Evolutionary conservation across 805 yeast genomes (phyloP).

Genomic region (Spathaspora girioi): DNA sequence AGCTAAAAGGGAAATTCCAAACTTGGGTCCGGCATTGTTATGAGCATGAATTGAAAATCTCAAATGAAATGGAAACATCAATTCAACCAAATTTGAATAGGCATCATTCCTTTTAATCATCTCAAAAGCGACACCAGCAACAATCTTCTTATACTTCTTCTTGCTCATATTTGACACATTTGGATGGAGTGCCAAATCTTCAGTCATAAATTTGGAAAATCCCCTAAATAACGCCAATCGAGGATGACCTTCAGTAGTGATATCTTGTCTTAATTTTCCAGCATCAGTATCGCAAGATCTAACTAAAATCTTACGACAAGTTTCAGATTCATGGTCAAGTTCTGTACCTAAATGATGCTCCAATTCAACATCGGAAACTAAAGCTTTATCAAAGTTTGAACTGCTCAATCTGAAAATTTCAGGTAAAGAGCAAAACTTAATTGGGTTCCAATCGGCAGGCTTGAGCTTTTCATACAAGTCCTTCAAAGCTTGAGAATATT

Average conservation of each 20-base stretch:
- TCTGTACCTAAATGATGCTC: constrained; percentile 31
- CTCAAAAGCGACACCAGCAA: constrained; percentile 55
- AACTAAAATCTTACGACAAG: constrained; percentile 33
- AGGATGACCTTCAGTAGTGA: constrained; percentile 42
- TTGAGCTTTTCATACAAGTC: constrained; percentile 36
- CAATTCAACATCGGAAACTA: constrained; percentile 19
- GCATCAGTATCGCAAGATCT: constrained; percentile 36
- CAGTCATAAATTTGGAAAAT: constrained; percentile 56
- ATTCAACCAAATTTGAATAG: constrained; percentile 58
- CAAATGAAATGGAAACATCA: constrained; percentile 56
- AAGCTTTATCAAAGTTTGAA: constrained; percentile 10
- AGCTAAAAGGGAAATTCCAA: constrained; percentile 49
- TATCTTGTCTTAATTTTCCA: constrained; percentile 30
- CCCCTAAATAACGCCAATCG: constrained; percentile 53
- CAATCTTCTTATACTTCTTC: constrained; percentile 47
- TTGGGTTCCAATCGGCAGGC: constrained; percentile 22
- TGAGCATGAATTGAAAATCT: constrained; percentile 63
- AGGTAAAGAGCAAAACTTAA: constrained; percentile 31
- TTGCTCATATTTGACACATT: constrained; percentile 36
- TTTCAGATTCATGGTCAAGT: constrained; percentile 30
- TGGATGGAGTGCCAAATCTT: constrained; percentile 47
- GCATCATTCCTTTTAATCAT: constrained; percentile 66
- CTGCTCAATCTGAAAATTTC: constrained; percentile 27
- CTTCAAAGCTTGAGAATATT: constrained; percentile 43
- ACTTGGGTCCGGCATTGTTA: constrained; percentile 56